Conservation (phyloP, 768 basidiomycete genomes). For the Mycena sanguinolenta region DNA sequence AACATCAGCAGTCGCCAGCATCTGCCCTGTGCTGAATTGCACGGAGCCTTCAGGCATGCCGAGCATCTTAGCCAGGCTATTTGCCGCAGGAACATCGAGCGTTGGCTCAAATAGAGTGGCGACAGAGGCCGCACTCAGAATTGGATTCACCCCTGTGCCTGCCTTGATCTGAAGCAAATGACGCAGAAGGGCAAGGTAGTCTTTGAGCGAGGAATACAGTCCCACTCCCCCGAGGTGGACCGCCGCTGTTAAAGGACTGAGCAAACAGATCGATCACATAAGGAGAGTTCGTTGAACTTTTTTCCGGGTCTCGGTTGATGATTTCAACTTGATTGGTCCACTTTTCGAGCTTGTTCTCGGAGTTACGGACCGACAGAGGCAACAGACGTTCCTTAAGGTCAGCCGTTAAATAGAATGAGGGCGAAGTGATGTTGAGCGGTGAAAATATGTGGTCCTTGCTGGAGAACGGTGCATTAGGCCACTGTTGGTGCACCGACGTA, state of each 20-base stretch:
- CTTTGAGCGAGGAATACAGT: slow-evolving; percentile 43
- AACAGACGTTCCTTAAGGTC: slow-evolving; percentile 40
- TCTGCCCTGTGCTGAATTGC: slow-evolving; percentile 49
- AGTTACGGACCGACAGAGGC: slow-evolving; percentile 38
- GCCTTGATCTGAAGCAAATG: slow-evolving; percentile 49
- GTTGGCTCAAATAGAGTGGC: slow-evolving; percentile 45
- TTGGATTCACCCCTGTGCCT: slow-evolving; percentile 40
- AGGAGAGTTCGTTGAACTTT: slow-evolving; percentile 33
- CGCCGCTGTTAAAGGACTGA: slow-evolving; percentile 32
- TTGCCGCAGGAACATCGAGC: slow-evolving; percentile 38
- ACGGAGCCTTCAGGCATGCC: slow-evolving; percentile 32
- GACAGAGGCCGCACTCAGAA: slow-evolving; percentile 40
- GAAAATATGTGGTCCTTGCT: slow-evolving; percentile 50
- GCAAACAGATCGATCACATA: background rate
- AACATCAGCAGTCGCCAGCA: slow-evolving; percentile 44
- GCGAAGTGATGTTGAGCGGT: slow-evolving; percentile 45
- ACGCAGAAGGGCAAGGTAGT: slow-evolving; percentile 49
- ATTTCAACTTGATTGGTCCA: slow-evolving; percentile 39
- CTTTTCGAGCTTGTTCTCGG: slow-evolving; percentile 37
- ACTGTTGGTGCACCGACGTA: too few species aligned
- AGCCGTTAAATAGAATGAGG: slow-evolving; percentile 46
- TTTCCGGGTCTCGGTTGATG: slow-evolving; percentile 44
- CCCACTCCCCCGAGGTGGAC: slow-evolving; percentile 47
- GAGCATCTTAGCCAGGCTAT: slow-evolving; percentile 35
- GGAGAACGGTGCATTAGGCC: background rate